phyloP scores from a whole-genome alignment of 352 stramenopile genomes.

The Globisporangium abappressorium region DNA sequence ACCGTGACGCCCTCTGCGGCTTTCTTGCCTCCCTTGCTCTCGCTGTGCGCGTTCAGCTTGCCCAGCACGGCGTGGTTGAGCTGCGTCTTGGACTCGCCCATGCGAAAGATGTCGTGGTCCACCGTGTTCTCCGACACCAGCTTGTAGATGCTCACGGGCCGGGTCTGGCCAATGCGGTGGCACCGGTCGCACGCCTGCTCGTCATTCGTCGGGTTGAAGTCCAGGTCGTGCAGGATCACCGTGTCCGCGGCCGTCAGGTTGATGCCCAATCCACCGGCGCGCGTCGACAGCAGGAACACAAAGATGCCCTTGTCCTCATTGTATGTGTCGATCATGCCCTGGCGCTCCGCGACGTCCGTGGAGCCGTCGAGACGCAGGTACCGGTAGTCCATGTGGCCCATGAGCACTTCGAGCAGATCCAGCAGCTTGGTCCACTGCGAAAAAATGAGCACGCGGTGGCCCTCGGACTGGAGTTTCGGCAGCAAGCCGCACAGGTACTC shows the following conservation, averaged over 20 bases:
- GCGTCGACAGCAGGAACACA: conserved; percentile 96
- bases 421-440: conserved; percentile 96
- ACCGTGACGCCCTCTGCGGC: conserved; percentile 44
- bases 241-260: conserved; percentile 94
- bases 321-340: conserved; percentile 82
- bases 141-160: conserved; percentile 90
- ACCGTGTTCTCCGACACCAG: conserved; percentile 89
- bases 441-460: conserved; percentile 96
- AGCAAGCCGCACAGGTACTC: conserved; percentile 86
- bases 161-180: conserved; percentile 89
- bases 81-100: conserved; percentile 82
- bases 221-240: conserved; percentile 85
- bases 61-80: conserved; percentile 84
- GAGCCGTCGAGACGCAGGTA: conserved; percentile 81
- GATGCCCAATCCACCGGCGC: conserved; percentile 97
- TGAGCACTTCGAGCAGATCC: conserved; percentile 91
- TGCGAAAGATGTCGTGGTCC: conserved; percentile 91
- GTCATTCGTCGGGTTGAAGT: conserved; percentile 86
- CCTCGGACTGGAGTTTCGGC: conserved; percentile 79
- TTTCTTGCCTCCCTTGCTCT: conserved; percentile 24
- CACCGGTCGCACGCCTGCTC: conserved; percentile 88
- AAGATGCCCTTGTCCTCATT: conserved; percentile 92
- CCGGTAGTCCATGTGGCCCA: conserved; percentile 68
- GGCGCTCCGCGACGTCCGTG: conserved; percentile 68
- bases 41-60: conserved; percentile 68